These are phyloP conservation scores for Tolypocladium guangdongense DNA, from an alignment of 2,329 filamentous ascomycete genomes.

Conservation along the genomic window DNA sequence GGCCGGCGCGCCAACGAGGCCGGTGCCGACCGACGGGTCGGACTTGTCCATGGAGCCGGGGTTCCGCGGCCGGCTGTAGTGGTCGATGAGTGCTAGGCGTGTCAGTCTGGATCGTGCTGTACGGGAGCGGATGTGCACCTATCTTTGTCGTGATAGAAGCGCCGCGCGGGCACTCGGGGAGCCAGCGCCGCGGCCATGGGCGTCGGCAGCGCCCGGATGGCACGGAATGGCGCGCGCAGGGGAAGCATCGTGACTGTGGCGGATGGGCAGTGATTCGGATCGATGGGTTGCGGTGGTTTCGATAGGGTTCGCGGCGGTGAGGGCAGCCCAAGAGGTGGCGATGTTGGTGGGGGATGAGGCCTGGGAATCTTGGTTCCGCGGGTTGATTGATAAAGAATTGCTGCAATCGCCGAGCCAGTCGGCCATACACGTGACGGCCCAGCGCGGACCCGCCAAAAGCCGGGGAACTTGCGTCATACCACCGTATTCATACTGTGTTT, in stretches of 20 bases:
- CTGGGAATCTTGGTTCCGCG: background rate
- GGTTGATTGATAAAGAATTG: conserved; percentile 3
- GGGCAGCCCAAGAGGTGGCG: background rate
- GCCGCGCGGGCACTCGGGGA: conserved; percentile 24
- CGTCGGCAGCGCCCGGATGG: conserved; percentile 6
- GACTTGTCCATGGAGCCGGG: conserved; percentile 56
- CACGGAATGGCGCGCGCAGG: conserved; percentile 6
- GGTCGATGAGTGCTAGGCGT: conserved; percentile 24
- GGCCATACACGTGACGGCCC: conserved; percentile 1
- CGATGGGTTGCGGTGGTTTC: background rate
- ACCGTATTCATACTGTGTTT: background rate
- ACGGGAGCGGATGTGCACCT: background rate
- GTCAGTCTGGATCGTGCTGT: conserved; percentile 1
- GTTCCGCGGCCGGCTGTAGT: conserved; percentile 43
- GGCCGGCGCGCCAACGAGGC: conserved; percentile 79
- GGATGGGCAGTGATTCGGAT: background rate
- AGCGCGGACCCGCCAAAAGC: background rate
- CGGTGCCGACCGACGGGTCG: conserved; percentile 76
- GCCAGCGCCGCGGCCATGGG: conserved; percentile 5
- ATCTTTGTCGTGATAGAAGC: conserved; percentile 39
- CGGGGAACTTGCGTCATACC: background rate
- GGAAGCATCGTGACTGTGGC: conserved; percentile 5
- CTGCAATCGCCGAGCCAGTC: background rate
- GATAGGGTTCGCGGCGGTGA: background rate
- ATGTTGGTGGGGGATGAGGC: background rate